Evolutionary conservation across 768 basidiomycete species (phyloP).

Genomic region (Termitomyces sp.): DNA sequence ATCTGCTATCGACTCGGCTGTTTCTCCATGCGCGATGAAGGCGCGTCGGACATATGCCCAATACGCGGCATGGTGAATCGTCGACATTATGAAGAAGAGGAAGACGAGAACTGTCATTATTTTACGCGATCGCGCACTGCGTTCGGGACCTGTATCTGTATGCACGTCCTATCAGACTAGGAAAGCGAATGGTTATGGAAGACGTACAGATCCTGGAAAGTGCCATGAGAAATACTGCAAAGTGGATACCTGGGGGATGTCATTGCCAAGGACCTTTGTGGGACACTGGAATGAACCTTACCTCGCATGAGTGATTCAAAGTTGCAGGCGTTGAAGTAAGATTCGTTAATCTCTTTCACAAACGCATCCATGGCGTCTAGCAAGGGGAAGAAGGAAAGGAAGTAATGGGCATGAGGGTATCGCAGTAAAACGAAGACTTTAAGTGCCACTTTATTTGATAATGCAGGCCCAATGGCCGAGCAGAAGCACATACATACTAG

Average conservation of each 20-base stretch:
- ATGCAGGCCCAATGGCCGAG: background rate
- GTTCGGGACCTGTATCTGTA: slow-evolving; percentile 14
- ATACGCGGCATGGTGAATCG: slow-evolving; percentile 15
- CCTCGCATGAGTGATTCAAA: slow-evolving; percentile 20
- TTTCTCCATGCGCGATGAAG: slow-evolving; percentile 15
- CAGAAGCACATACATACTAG: background rate
- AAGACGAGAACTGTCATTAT: slow-evolving; percentile 16
- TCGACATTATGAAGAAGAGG: slow-evolving; percentile 18
- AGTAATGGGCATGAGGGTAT: background rate
- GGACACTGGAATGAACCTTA: background rate
- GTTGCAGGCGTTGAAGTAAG: slow-evolving; percentile 18
- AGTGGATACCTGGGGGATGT: slow-evolving; percentile 12
- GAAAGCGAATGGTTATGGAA: background rate
- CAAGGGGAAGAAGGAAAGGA: background rate
- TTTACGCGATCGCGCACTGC: slow-evolving; percentile 9
- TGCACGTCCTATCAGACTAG: background rate
- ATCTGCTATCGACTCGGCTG: slow-evolving; percentile 12
- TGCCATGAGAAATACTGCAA: slow-evolving; percentile 13
- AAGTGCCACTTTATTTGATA: background rate
- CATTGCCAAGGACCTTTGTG: background rate
- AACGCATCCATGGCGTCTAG: slow-evolving; percentile 2
- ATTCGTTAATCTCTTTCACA: slow-evolving; percentile 16
- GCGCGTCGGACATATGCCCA: slow-evolving; percentile 18
- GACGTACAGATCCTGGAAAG: slow-evolving; percentile 15
- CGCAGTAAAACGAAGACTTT: background rate